Evolutionary conservation across 192 early-diverging fungal genomes (phyloP).

Genomic region (Mortierella hygrophila): DNA sequence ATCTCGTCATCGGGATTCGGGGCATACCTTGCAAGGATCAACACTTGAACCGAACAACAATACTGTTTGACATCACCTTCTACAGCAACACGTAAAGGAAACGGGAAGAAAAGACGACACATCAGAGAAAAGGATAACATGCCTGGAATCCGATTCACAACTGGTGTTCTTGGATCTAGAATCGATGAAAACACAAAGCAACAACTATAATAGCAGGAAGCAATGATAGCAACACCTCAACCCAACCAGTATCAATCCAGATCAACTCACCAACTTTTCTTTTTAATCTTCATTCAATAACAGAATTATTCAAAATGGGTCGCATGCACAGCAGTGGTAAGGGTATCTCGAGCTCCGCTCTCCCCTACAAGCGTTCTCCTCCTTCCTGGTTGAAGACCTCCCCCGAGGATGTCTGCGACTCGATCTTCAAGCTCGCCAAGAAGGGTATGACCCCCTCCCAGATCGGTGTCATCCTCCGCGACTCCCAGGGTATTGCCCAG

Average conservation of each 20-base stretch:
- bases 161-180: neutral
- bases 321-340: constrained; percentile 98
- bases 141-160: neutral
- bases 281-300: constrained; percentile 15
- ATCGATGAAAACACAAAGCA: neutral
- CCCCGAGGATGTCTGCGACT: constrained; percentile 96
- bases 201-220: neutral
- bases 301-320: constrained; percentile 79
- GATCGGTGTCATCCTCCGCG: constrained; percentile 98
- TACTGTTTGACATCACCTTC: too few species aligned
- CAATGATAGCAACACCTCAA: neutral
- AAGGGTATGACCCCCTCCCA: constrained; percentile 99
- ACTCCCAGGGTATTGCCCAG: constrained; percentile 97
- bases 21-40: neutral
- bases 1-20: neutral
- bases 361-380: constrained; percentile 97
- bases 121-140: neutral
- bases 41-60: neutral
- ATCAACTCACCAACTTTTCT: neutral
- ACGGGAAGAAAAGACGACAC: neutral
- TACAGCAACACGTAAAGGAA: neutral
- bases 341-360: constrained; percentile 92
- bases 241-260: neutral
- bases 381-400: constrained; percentile 99
- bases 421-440: constrained; percentile 99